phyloP scores from a whole-genome alignment of 139 green algal genomes.

The Trebouxia sp. region DNA sequence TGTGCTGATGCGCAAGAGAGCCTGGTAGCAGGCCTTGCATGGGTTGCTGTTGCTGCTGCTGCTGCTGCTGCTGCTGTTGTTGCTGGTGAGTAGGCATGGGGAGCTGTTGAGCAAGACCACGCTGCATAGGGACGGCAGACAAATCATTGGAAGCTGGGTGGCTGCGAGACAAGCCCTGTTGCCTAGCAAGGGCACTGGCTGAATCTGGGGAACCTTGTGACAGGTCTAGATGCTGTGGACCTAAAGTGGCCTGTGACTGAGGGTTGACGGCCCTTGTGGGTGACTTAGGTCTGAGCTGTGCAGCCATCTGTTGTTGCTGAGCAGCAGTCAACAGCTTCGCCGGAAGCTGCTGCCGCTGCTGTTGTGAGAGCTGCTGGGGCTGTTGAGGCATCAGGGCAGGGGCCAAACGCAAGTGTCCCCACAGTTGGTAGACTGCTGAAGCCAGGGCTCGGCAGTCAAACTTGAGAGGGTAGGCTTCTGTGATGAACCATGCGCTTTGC shows the following conservation, averaged over 20 bases:
- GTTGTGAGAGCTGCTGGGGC: background rate
- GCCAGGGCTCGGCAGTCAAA: constrained; percentile 26
- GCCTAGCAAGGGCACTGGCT: background rate
- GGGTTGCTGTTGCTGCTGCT: background rate
- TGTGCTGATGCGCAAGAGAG: background rate
- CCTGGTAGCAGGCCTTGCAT: background rate
- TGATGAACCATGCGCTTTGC: constrained; percentile 27
- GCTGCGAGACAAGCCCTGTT: background rate
- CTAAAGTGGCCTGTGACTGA: too few species aligned
- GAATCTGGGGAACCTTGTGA: too few species aligned
- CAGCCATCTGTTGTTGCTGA: background rate
- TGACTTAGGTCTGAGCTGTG: background rate
- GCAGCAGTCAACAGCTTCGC: background rate
- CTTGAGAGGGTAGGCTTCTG: constrained; percentile 21
- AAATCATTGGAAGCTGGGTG: background rate
- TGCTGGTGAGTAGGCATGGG: background rate
- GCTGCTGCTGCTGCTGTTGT: background rate
- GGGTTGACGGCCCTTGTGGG: too few species aligned
- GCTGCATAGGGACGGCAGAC: background rate
- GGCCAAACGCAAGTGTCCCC: background rate
- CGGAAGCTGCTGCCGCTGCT: background rate
- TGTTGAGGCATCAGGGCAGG: background rate
- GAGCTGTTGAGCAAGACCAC: background rate
- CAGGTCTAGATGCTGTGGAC: too few species aligned
- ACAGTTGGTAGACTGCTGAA: constrained; percentile 4